phyloP scores from a whole-genome alignment of 1,139 yeast species.

The Lodderomyces oxycetoniae region DNA sequence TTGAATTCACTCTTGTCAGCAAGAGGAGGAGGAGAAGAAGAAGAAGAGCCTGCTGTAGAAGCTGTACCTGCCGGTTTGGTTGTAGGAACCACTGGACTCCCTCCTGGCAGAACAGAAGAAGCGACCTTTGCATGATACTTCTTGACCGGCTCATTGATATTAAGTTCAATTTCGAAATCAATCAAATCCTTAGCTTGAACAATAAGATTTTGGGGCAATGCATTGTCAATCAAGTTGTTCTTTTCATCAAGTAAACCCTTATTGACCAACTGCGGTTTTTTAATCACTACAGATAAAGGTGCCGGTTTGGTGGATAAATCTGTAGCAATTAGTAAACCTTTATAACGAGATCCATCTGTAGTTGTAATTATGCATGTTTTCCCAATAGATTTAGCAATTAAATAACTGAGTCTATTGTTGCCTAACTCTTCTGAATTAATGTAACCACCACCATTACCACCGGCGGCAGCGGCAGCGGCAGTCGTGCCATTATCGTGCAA shows the following conservation, averaged over 20 bases:
- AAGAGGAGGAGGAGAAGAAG: neutral
- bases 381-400: conserved; percentile 55
- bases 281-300: conserved; percentile 49
- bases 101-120: neutral
- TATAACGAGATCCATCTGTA: conserved; percentile 54
- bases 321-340: conserved; percentile 51
- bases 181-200: conserved; percentile 59
- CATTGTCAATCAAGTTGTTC: conserved; percentile 22
- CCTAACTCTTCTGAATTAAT: conserved; percentile 7
- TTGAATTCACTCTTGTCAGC: conserved; percentile 42
- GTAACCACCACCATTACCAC: neutral
- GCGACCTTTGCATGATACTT: neutral
- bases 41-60: neutral
- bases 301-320: conserved; percentile 22
- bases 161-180: conserved; percentile 52
- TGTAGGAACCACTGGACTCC: neutral
- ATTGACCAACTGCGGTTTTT: conserved; percentile 34
- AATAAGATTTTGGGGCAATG: conserved; percentile 43
- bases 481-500: neutral
- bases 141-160: conserved; percentile 23
- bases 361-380: conserved; percentile 54
- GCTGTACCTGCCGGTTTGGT: conserved; percentile 2
- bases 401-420: conserved; percentile 45
- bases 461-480: neutral
- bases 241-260: conserved; percentile 34